These are phyloP conservation scores for Chrysoporthe puriensis DNA, from an alignment of 2,329 filamentous ascomycete genomes.

Conservation along the genomic window DNA sequence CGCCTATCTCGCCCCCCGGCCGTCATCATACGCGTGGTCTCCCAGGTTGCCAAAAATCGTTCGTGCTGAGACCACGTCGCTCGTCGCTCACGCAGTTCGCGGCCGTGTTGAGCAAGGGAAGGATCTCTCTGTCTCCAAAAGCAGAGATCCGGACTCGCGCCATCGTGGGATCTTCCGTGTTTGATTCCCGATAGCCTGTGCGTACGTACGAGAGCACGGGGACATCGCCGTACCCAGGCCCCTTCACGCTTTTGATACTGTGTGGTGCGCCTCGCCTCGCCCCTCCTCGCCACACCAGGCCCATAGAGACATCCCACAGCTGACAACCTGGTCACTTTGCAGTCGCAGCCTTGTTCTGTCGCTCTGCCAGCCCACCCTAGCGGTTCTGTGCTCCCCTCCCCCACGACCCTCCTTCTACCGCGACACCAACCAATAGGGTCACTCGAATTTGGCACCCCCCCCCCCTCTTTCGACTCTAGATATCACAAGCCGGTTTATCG, in stretches of 20 bases:
- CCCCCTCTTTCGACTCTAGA: conserved; percentile 23
- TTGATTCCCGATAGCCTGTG: conserved; percentile 9
- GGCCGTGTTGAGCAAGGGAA: conserved; percentile 13
- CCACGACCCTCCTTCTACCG: conserved; percentile 28
- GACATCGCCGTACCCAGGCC: conserved; percentile 14
- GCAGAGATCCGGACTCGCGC: conserved; percentile 11
- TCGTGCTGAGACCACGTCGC: conserved; percentile 18
- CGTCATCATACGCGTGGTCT: conserved; percentile 23
- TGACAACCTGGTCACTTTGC: conserved; percentile 17
- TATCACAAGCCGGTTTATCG: conserved; percentile 35
- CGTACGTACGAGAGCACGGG: conserved; percentile 19
- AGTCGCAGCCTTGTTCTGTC: conserved; percentile 26
- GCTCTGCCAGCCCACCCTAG: conserved; percentile 28
- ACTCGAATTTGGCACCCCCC: conserved; percentile 25
- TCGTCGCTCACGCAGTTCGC: conserved; percentile 8
- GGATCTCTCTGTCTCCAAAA: conserved; percentile 1
- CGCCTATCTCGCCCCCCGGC: conserved; percentile 8
- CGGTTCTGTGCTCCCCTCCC: conserved; percentile 27
- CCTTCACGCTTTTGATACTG: conserved; percentile 16
- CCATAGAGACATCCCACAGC: conserved; percentile 9
- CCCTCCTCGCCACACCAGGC: conserved; percentile 9
- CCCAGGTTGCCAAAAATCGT: conserved; percentile 16
- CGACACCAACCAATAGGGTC: conserved; percentile 31
- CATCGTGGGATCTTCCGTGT: conserved; percentile 12
- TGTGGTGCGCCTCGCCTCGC: conserved; percentile 14